Evolutionary conservation across 192 early-diverging fungal species (phyloP).

Genomic region (Backusella parvicylindrica): DNA sequence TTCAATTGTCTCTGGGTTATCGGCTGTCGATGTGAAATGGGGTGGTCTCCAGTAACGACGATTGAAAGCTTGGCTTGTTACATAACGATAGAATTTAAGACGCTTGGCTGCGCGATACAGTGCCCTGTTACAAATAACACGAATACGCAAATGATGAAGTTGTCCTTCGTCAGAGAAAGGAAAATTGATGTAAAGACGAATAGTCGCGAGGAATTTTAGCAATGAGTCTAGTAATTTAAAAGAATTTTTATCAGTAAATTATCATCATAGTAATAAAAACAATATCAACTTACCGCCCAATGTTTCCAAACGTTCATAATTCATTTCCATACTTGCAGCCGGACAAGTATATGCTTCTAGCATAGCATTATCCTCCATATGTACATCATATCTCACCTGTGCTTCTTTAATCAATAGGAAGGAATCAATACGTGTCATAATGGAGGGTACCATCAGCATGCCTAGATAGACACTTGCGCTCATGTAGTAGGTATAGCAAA

Average conservation of each 20-base stretch:
- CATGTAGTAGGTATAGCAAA: conserved; percentile 32
- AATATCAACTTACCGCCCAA: conserved; percentile 70
- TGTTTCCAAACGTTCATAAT: conserved; percentile 88
- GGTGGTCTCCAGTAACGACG: conserved; percentile 53
- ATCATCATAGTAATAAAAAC: too few species aligned
- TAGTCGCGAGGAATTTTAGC: conserved; percentile 71
- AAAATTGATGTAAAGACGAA: conserved; percentile 72
- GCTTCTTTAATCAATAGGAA: conserved; percentile 49
- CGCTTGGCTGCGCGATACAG: conserved; percentile 56
- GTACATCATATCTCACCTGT: conserved; percentile 35
- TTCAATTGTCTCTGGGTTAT: conserved; percentile 17
- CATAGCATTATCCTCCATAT: conserved; percentile 39
- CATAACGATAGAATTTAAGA: conserved; percentile 53
- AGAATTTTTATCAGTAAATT: background rate
- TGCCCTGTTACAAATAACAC: conserved; percentile 72
- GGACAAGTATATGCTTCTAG: conserved; percentile 74
- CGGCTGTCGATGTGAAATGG: conserved; percentile 29
- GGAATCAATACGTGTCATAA: conserved; percentile 58
- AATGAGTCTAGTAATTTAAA: conserved; percentile 54
- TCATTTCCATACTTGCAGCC: conserved; percentile 58
- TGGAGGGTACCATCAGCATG: conserved; percentile 55
- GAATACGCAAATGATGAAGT: conserved; percentile 66
- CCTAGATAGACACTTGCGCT: conserved; percentile 41
- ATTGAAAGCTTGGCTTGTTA: conserved; percentile 63
- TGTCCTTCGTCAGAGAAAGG: conserved; percentile 78